Conservation (phyloP, 2,329 filamentous ascomycete species). For the Trichoderma koningiopsis region DNA sequence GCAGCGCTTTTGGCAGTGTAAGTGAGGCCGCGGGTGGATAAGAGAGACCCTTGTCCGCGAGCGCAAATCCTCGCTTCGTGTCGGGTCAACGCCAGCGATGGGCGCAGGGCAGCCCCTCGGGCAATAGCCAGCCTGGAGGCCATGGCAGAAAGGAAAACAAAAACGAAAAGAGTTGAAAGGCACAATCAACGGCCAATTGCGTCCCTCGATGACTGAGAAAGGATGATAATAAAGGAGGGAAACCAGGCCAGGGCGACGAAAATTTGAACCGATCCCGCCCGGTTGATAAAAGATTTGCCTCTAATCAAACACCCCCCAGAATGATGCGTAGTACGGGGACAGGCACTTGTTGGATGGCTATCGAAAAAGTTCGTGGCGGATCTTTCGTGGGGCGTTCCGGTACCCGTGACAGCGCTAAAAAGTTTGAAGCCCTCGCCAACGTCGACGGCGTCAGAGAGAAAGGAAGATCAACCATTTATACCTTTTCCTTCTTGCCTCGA, state of each 20-base stretch:
- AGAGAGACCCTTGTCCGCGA: slow-evolving; percentile 9
- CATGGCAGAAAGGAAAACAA: slow-evolving; percentile 28
- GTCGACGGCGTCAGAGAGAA: background rate
- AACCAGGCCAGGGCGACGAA: background rate
- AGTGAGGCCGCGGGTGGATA: slow-evolving; percentile 27
- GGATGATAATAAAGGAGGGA: background rate
- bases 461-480: slow-evolving; percentile 5
- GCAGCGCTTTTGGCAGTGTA: slow-evolving; percentile 27
- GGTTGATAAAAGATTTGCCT: slow-evolving; percentile 17
- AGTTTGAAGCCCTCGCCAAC: slow-evolving; percentile 9
- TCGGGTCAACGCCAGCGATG: slow-evolving; percentile 27
- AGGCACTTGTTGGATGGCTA: background rate
- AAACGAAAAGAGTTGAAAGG: background rate
- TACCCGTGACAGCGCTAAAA: slow-evolving; percentile 15
- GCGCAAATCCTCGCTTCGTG: slow-evolving; percentile 23
- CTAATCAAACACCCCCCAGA: background rate
- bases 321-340: background rate
- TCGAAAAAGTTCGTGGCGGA: slow-evolving; percentile 16
- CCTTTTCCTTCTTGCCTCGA: background rate
- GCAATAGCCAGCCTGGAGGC: slow-evolving; percentile 34
- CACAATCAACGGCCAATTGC: background rate
- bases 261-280: slow-evolving; percentile 20
- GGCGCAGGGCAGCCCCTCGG: slow-evolving; percentile 31
- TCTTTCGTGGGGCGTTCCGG: slow-evolving; percentile 19
- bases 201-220: slow-evolving; percentile 3